These are phyloP conservation scores for Beauveria pseudobassiana DNA, from an alignment of 2,329 filamentous ascomycete genomes.

Conservation along the genomic window DNA sequence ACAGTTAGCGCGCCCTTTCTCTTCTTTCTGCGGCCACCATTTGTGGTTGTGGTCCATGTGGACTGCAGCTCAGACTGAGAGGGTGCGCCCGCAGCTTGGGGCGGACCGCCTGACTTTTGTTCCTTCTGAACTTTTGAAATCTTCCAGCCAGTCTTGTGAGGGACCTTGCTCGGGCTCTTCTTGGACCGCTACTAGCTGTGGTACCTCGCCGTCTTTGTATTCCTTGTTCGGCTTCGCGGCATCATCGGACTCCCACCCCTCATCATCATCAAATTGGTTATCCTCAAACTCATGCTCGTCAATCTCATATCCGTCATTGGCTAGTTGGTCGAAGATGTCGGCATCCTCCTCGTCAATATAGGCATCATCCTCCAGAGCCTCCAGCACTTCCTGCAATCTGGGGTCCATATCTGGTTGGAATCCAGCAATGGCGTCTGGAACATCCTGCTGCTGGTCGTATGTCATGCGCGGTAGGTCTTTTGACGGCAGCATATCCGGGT, in stretches of 20 bases:
- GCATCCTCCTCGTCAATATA: slow-evolving; percentile 82
- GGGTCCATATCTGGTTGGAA: slow-evolving; percentile 99
- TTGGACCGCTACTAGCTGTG: slow-evolving; percentile 39
- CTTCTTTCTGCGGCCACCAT: slow-evolving; percentile 82
- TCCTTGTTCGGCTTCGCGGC: slow-evolving; percentile 70
- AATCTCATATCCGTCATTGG: slow-evolving; percentile 63
- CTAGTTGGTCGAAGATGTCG: slow-evolving; percentile 72
- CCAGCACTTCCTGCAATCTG: slow-evolving; percentile 78
- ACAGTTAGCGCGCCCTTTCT: slow-evolving; percentile 89
- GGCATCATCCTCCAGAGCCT: slow-evolving; percentile 90
- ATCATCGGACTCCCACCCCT: slow-evolving; percentile 91
- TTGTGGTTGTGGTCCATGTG: slow-evolving; percentile 67
- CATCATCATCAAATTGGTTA: slow-evolving; percentile 56
- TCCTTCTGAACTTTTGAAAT: slow-evolving; percentile 94
- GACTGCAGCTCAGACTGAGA: slow-evolving; percentile 59
- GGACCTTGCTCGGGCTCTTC: slow-evolving; percentile 52
- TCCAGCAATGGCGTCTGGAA: slow-evolving; percentile 84
- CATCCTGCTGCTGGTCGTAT: slow-evolving; percentile 87
- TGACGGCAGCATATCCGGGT: slow-evolving; percentile 68
- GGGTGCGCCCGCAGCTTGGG: slow-evolving; percentile 32
- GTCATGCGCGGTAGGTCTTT: slow-evolving; percentile 70
- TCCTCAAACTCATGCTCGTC: slow-evolving; percentile 75
- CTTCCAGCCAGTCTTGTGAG: slow-evolving; percentile 79
- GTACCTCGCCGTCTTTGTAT: slow-evolving; percentile 41
- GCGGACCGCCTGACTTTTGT: slow-evolving; percentile 38